phyloP scores from a whole-genome alignment of 495 filamentous ascomycete species.

The Clavariopsis aquatica region DNA sequence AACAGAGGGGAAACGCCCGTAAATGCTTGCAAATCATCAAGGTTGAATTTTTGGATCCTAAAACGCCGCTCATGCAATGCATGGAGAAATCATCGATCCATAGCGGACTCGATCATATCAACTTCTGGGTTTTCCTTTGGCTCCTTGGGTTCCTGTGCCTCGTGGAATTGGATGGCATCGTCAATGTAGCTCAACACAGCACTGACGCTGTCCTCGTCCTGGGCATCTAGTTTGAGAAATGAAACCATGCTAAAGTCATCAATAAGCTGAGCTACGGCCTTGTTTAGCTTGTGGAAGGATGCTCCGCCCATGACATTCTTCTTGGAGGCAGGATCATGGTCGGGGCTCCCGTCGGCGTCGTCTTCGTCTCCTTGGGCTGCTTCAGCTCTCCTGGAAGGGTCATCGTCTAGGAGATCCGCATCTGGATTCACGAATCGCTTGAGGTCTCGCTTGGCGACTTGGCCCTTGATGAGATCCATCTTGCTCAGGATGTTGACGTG shows the following conservation, averaged over 20 bases:
- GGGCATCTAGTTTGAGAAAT: conserved; percentile 83
- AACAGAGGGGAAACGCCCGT: too few species aligned
- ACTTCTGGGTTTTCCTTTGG: conserved; percentile 62
- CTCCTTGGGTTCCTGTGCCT: conserved; percentile 92
- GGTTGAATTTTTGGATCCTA: background rate
- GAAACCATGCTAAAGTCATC: conserved; percentile 98
- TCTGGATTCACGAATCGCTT: conserved; percentile 87
- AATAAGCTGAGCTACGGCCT: conserved; percentile 82
- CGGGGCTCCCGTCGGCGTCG: background rate
- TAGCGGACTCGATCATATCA: conserved; percentile 14
- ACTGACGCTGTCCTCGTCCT: conserved; percentile 90
- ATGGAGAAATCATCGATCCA: conserved; percentile 9
- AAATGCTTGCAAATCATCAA: too few species aligned
- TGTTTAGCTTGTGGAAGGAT: conserved; percentile 76
- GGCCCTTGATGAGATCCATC: conserved; percentile 92
- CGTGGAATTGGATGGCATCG: conserved; percentile 92
- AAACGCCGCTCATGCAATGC: background rate
- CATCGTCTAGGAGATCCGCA: conserved; percentile 71
- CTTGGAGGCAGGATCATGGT: conserved; percentile 57
- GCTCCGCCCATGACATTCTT: conserved; percentile 74
- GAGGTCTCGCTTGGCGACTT: conserved; percentile 76
- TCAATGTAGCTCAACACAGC: conserved; percentile 95
- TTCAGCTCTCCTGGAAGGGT: conserved; percentile 51
- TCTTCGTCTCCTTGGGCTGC: conserved; percentile 39
- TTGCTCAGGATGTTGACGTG: conserved; percentile 94